Base-by-base conservation (phyloP, 805 yeast genomes). In the Saccharomycopsis fibuligera region DNA sequence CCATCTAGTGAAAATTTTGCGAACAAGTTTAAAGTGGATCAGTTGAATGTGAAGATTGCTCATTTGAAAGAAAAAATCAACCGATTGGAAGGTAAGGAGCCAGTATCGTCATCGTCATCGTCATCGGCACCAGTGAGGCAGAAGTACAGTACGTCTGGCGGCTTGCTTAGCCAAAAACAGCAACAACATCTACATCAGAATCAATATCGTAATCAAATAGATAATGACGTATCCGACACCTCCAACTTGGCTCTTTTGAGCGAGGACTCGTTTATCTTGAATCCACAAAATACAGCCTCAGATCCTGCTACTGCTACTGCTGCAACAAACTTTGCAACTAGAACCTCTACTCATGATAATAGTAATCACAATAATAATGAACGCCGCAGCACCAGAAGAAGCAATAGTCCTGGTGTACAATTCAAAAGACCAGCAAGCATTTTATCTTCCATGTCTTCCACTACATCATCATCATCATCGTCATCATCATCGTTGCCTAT, bases 1-100 rank as follows among this genome's bases (percentile, higher is more conserved):
- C 56, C 56, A 5, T 25, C 35, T 8, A 36, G 23, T 5, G 52
- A 53, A 35, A 53, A 51, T 54, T 43, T 56, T 31, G 41, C 29
- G 19, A 48, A 51, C 25, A 51, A 48, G 27, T 25, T 30, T 10
- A 50, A 53, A 14, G 27, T 39, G 21, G 52, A 49, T 27, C 46
- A 46, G 16, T 19, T 52, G n/a, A 44, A 45, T 29, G 16, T 21
- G 19, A 50, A 49, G 27, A 53, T 50, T 10, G 9, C 9, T 2
- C 49, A 47, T 16, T 12, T 53, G 2, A 45, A 25, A 25, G 36
- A 50, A 16, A 53, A 53, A 35, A 47, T 53, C 21, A 19, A 25
- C 3, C 24, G n/a, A 27, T 35, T 51, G 22, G 43, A 35, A 23
- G 23, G 35, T 23, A 31, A 39, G 27, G 31, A 23, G 19, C 35